phyloP scores from a whole-genome alignment of 805 yeast species.

The Barnettozyma botsteinii region DNA sequence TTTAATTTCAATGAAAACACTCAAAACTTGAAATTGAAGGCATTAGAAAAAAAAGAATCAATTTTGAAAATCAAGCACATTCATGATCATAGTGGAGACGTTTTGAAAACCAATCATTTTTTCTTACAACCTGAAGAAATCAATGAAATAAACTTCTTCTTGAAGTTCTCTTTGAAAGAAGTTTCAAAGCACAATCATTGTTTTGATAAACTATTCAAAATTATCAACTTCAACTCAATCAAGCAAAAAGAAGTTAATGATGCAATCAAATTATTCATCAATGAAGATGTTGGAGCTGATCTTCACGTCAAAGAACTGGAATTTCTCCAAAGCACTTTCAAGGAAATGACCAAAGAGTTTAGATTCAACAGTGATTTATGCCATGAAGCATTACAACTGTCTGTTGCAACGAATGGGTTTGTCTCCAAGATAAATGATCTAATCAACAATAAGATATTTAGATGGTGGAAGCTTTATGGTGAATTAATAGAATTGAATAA shows the following conservation, averaged over 20 bases:
- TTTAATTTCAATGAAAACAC: constrained; percentile 31
- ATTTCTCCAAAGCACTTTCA: constrained; percentile 11
- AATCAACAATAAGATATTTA: constrained; percentile 29
- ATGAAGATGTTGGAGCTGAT: not conserved
- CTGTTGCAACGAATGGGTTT: constrained; percentile 24
- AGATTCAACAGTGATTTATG: constrained; percentile 16
- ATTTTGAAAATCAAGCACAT: constrained; percentile 12
- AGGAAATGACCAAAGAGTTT: constrained; percentile 20
- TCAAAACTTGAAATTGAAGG: constrained; percentile 25
- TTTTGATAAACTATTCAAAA: constrained; percentile 33
- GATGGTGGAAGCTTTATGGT: constrained; percentile 42
- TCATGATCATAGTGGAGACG: not conserved
- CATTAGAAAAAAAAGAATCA: constrained; percentile 26
- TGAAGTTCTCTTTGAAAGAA: constrained; percentile 42
- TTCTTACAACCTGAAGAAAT: constrained; percentile 32
- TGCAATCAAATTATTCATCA: constrained; percentile 12
- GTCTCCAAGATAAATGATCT: constrained; percentile 28
- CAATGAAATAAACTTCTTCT: constrained; percentile 42
- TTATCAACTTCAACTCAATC: constrained; percentile 26
- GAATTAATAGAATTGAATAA: constrained; percentile 34
- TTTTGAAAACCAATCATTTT: constrained; percentile 11
- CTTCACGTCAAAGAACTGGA: constrained; percentile 16
- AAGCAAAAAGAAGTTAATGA: constrained; percentile 19
- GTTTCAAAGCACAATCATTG: constrained; percentile 27
- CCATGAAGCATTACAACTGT: constrained; percentile 16